Evolutionary conservation across 23 red algal species (phyloP), one percentile per base, ranked within the genome.

Genomic region (Pyropia yezoensis): DNA sequence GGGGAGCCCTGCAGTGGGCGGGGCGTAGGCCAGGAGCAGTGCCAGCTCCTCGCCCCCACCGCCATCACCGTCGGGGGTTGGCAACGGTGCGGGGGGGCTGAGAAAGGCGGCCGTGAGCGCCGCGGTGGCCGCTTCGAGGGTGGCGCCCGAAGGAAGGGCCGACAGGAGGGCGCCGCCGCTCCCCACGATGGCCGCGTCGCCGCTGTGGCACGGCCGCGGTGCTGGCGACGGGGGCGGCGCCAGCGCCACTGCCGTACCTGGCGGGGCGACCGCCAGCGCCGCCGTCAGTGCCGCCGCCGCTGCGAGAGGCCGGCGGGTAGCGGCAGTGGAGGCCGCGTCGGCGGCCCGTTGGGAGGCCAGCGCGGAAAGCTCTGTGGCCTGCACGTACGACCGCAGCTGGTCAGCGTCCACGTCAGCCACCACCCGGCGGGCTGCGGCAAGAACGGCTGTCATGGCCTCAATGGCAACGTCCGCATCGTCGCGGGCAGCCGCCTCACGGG

Each of bases 261-360:
- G 61, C 9, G 80, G 80, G 11, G 80, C 80, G 57, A 75, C 67
- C 17, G 80, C 63, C 33, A 85, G 62, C 24, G 80, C 65, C 28
- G 8, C 30, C 23, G 56, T 72, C 70, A 22, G 49, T 70, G 23
- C 65, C 81, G 6, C 58, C 58, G 61, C 65, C 75, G 33, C 75
- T 49, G 25, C 67, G 74, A 7, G 56, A 52, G 16, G 82, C 56
- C 22, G 65, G 80, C 24, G 56, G 30, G 8, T 76, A 55, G 19
- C 12, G 11, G 7, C 4, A 47, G 39, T 1, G 6, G 7, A 3
- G 11, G 11, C 39, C 39, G 39, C 39, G 39, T 6, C 39, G 39
- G 39, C 39, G 11, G 39, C 39, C 6, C 70, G 70, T 21, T 76
- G 74, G 30, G 67, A 57, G 60, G 80, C 85, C 49, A 63, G 61